Percentiles rank a stretch among this genome's conserved stretches.
Evolutionary conservation across 345 rosid genomes (phyloP).

Genomic region (Salix koriyanagi): DNA sequence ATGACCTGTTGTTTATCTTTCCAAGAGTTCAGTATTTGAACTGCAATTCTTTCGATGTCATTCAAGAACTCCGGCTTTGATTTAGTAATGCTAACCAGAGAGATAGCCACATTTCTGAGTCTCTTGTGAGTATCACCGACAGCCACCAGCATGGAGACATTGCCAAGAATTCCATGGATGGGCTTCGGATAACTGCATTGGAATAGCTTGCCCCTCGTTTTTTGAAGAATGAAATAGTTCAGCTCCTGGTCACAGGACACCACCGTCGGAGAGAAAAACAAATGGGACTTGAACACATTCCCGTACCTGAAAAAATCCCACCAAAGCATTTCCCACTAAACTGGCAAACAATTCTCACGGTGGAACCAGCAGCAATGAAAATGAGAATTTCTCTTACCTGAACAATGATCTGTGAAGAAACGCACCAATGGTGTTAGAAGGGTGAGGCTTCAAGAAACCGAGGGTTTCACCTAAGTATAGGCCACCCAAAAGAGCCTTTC

Average conservation of each 20-base stretch:
- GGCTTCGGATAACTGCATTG: constrained; percentile 31
- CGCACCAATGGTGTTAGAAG: constrained; percentile 44
- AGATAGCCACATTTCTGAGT: constrained; percentile 40
- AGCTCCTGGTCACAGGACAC: constrained; percentile 23
- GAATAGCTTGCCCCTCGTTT: constrained; percentile 27
- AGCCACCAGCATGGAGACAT: constrained; percentile 55
- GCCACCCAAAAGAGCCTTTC: constrained; percentile 55
- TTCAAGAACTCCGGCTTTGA: constrained; percentile 45
- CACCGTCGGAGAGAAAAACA: constrained; percentile 23
- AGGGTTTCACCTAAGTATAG: constrained; percentile 59
- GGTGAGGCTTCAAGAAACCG: constrained; percentile 44
- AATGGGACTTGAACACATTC: constrained; percentile 25
- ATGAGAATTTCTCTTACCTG: constrained; percentile 16
- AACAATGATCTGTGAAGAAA: constrained; percentile 45
- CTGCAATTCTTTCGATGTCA: constrained; percentile 36
- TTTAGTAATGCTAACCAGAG: constrained; percentile 37
- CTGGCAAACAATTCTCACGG: neutral
- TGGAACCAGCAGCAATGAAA: no score
- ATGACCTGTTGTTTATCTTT: constrained; percentile 31
- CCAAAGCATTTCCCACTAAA: neutral
- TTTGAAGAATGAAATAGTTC: constrained; percentile 23
- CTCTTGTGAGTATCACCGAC: constrained; percentile 57
- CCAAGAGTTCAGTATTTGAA: constrained; percentile 38
- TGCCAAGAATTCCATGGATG: constrained; percentile 55
- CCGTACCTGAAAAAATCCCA: constrained; percentile 19